Percentiles rank a stretch among this genome's conserved stretches.
Conservation (phyloP, 345 rosid species). For the Tarenaya hassleriana region DNA sequence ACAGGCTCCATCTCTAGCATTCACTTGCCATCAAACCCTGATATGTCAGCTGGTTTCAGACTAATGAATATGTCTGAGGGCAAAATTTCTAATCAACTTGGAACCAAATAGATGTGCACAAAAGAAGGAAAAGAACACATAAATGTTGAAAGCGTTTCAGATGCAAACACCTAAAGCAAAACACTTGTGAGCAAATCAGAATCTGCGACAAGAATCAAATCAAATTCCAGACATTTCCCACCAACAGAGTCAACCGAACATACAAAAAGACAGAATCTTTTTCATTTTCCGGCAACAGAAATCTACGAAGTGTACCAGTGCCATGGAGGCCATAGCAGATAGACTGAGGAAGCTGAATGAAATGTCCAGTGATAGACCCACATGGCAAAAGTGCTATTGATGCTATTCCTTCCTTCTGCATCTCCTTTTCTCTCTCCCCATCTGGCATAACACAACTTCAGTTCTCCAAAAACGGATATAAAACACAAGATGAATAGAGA, state of each 20-base stretch:
- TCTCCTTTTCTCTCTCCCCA: conserved; percentile 31
- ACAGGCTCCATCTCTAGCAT: neutral
- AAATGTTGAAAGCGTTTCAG: neutral
- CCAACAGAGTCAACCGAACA: conserved; percentile 5
- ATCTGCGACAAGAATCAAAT: neutral
- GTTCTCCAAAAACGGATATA: no score
- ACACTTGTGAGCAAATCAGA: neutral
- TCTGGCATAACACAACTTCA: conserved; percentile 11
- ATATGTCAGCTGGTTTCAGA: neutral
- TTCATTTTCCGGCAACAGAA: neutral
- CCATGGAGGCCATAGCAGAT: conserved; percentile 90
- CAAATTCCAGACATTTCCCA: neutral
- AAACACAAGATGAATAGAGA: no score
- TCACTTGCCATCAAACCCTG: no score
- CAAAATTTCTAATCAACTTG: neutral
- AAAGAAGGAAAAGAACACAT: neutral
- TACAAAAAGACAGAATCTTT: neutral
- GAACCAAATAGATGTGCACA: neutral
- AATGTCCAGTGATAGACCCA: conserved; percentile 91
- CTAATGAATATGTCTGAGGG: neutral
- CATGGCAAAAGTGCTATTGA: conserved; percentile 72
- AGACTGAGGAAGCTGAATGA: conserved; percentile 72
- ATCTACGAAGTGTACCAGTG: conserved; percentile 40
- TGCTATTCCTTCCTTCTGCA: conserved; percentile 64
- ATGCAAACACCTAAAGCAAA: no score